Evolutionary conservation across 2,329 filamentous ascomycete genomes (phyloP).

Genomic region (Diaporthe sp.): DNA sequence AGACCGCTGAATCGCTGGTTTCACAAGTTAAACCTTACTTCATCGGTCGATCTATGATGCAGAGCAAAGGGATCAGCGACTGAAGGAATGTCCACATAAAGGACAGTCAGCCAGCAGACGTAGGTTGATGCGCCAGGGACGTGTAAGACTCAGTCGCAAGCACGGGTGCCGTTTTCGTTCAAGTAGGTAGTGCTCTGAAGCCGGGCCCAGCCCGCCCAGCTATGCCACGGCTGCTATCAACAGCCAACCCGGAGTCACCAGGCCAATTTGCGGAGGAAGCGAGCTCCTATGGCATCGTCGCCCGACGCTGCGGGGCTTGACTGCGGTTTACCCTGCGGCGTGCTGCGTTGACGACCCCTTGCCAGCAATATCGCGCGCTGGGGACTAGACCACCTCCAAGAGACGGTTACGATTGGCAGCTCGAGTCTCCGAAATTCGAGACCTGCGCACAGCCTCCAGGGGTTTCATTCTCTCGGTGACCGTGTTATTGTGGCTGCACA

Average conservation of each 20-base stretch:
- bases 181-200: not conserved
- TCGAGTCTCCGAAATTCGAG: slow-evolving; percentile 3
- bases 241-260: too few relatives aligned
- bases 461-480: not conserved
- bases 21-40: slow-evolving; percentile 21
- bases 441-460: slow-evolving; percentile 24
- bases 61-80: not conserved
- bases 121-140: not conserved
- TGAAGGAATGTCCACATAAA: not conserved
- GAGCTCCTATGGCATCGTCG: not conserved
- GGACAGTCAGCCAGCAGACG: not conserved
- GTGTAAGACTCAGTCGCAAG: not conserved
- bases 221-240: too few relatives aligned
- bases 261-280: not conserved
- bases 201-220: not conserved
- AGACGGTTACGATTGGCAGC: slow-evolving; percentile 19
- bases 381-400: not conserved
- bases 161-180: not conserved
- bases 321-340: not conserved
- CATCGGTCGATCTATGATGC: slow-evolving; percentile 20
- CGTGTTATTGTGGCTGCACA: not conserved
- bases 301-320: not conserved
- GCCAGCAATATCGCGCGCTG: not conserved
- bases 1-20: slow-evolving; percentile 20
- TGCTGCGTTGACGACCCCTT: not conserved